Evolutionary conservation across 306 rosid species (phyloP).

Genomic region (Castanospermum australe): DNA sequence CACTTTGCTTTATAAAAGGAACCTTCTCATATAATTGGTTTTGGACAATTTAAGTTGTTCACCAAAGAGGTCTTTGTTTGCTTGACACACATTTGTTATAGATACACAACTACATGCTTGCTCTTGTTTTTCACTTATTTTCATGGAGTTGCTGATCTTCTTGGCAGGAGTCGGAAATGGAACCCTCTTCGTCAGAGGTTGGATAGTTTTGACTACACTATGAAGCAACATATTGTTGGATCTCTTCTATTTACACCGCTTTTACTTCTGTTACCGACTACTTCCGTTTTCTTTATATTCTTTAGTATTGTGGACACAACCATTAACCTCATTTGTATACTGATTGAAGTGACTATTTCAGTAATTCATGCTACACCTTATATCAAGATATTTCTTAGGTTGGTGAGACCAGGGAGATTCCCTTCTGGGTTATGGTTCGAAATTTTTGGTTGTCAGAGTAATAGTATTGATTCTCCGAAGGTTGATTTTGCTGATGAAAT

Average conservation of each 20-base stretch:
- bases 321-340: constrained; percentile 60
- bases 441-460: constrained; percentile 47
- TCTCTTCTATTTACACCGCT: constrained; percentile 84
- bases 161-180: constrained; percentile 91
- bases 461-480: constrained; percentile 26
- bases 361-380: constrained; percentile 87
- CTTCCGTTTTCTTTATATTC: constrained; percentile 90
- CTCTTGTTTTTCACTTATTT: constrained; percentile 22
- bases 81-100: no score
- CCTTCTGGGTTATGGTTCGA: constrained; percentile 95
- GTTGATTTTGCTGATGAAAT: constrained; percentile 21
- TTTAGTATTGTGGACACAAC: constrained; percentile 68
- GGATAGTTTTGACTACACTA: constrained; percentile 88
- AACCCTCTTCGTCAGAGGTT: constrained; percentile 94
- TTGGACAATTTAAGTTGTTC: no score
- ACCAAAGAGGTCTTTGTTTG: no score
- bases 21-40: no score
- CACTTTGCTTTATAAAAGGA: no score
- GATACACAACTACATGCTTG: not conserved
- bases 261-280: constrained; percentile 82
- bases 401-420: constrained; percentile 66
- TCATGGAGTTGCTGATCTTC: constrained; percentile 23
- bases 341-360: constrained; percentile 67
- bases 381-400: constrained; percentile 69
- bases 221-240: constrained; percentile 91